Conservation (phyloP, 768 basidiomycete genomes). For the Russula abietina region DNA sequence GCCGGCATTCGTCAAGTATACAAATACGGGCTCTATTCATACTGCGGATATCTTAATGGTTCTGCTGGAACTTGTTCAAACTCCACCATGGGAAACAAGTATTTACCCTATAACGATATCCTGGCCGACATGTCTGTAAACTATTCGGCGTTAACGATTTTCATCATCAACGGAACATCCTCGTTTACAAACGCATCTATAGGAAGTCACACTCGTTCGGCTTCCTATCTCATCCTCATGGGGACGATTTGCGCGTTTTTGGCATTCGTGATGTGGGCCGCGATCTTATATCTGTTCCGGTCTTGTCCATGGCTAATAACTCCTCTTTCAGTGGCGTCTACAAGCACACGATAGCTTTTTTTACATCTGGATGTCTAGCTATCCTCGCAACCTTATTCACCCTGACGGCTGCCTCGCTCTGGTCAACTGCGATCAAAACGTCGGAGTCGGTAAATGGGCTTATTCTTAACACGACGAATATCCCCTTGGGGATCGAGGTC, state of each 20-base stretch:
- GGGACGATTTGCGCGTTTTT: constrained; percentile 63
- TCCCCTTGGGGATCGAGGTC: constrained; percentile 57
- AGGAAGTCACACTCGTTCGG: constrained; percentile 57
- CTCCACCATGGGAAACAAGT: constrained; percentile 49
- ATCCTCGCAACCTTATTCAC: constrained; percentile 55
- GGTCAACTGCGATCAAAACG: constrained; percentile 71
- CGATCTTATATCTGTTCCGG: constrained; percentile 1
- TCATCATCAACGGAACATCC: constrained; percentile 43
- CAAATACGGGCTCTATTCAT: constrained; percentile 74
- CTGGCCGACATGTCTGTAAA: constrained; percentile 62
- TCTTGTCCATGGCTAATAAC: constrained; percentile 4
- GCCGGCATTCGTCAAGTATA: constrained; percentile 66
- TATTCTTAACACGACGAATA: constrained; percentile 35
- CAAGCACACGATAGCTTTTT: constrained; percentile 59
- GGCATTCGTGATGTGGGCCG: constrained; percentile 59
- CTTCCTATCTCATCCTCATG: constrained; percentile 69
- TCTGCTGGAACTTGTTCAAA: constrained; percentile 61
- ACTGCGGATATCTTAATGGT: constrained; percentile 64
- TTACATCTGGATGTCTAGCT: constrained; percentile 59
- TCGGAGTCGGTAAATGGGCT: constrained; percentile 52
- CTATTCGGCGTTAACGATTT: constrained; percentile 50
- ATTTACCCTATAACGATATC: constrained; percentile 59
- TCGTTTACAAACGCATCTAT: constrained; percentile 57
- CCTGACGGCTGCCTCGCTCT: constrained; percentile 65
- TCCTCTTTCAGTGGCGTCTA: constrained; percentile 49